These are phyloP conservation scores for Piloderma croceum DNA, from an alignment of 768 basidiomycete genomes.

Conservation along the genomic window DNA sequence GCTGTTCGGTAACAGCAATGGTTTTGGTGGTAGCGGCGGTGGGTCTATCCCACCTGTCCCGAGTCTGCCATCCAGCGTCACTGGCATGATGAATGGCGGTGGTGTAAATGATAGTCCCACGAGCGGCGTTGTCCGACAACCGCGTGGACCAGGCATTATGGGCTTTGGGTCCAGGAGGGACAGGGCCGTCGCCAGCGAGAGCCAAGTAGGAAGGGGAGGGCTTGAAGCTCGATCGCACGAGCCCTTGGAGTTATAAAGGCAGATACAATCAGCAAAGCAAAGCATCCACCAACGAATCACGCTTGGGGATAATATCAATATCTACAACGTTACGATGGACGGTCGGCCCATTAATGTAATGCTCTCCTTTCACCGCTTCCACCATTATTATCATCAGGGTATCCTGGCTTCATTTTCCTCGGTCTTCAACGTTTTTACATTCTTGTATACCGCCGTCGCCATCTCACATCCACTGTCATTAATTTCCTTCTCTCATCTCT, in stretches of 20 bases:
- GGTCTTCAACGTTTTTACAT: too few species aligned
- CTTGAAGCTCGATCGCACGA: constrained; percentile 84
- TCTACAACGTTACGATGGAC: too few species aligned
- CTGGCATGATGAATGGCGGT: constrained; percentile 39
- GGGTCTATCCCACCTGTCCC: constrained; percentile 69
- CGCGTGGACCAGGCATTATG: constrained; percentile 72
- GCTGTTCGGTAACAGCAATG: constrained; percentile 48
- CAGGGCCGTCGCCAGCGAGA: constrained; percentile 41
- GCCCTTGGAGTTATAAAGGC: constrained; percentile 82
- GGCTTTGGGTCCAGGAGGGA: constrained; percentile 63
- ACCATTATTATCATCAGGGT: too few species aligned
- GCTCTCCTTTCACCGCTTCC: too few species aligned
- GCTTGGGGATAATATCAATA: too few species aligned
- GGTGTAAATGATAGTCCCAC: constrained; percentile 31
- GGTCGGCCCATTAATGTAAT: too few species aligned
- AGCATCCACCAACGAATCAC: too few species aligned
- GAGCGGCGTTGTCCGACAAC: constrained; percentile 56
- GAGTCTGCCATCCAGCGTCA: constrained; percentile 56
- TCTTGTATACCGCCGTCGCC: too few species aligned
- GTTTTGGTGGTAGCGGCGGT: constrained; percentile 35
- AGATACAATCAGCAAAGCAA: too few species aligned
- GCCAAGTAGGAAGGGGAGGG: constrained; percentile 56
- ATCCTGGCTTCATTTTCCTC: too few species aligned
- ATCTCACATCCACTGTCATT: too few species aligned
- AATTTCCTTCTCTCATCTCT: too few species aligned